Percentiles rank a stretch among this genome's conserved stretches.
Conservation (phyloP, 1,139 yeast species). For the Taphrina communis region DNA sequence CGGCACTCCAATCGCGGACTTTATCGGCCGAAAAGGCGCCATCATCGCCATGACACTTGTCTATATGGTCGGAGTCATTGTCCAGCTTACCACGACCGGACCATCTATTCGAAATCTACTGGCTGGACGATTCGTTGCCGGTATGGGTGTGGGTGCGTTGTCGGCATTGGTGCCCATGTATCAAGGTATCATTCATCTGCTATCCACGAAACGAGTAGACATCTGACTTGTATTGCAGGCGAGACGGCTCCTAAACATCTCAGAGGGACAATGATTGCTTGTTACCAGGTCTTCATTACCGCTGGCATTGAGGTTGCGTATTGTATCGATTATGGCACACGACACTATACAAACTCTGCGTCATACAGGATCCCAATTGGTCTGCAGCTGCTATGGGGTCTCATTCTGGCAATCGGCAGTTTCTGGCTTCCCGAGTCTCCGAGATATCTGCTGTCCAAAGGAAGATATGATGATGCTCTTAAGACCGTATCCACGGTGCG, state of each 20-base stretch:
- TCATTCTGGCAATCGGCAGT: conserved; percentile 56
- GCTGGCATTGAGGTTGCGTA: conserved; percentile 72
- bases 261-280: conserved; percentile 71
- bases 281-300: conserved; percentile 72
- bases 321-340: conserved; percentile 70
- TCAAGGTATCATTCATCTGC: conserved; percentile 54
- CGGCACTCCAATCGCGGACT: conserved; percentile 65
- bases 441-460: conserved; percentile 59
- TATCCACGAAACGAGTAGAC: too few species aligned
- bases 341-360: conserved; percentile 58
- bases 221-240: conserved; percentile 45
- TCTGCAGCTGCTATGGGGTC: conserved; percentile 57
- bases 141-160: conserved; percentile 71
- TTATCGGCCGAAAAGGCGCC: conserved; percentile 59
- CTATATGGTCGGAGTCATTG: conserved; percentile 63
- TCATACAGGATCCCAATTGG: conserved; percentile 70
- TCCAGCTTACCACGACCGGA: conserved; percentile 53
- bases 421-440: conserved; percentile 65
- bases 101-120: conserved; percentile 48
- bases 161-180: conserved; percentile 71
- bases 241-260: conserved; percentile 72
- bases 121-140: conserved; percentile 56
- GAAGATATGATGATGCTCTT: conserved; percentile 55
- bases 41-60: conserved; percentile 60
- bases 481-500: conserved; percentile 50